A percentile compares a stretch with the other conserved stretches of the same genome.
These are phyloP conservation scores for Carex cristatella DNA, from an alignment of 176 grass and related monocot species.

Conservation along the genomic window DNA sequence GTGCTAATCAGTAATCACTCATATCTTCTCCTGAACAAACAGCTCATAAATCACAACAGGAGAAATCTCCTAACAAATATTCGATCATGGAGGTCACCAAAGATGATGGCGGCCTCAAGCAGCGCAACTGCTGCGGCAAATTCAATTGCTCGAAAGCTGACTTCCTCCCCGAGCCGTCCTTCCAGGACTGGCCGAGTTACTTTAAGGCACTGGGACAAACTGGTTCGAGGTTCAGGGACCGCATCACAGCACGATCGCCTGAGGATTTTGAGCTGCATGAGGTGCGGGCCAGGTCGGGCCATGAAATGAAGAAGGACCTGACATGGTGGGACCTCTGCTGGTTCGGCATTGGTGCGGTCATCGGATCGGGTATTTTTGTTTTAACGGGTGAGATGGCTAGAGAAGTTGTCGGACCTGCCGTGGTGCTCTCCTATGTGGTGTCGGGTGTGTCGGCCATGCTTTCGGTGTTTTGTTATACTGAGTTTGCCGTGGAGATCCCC, in stretches of 20 bases:
- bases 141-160: constrained; percentile 42
- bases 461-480: constrained; percentile 92
- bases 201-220: constrained; percentile 46
- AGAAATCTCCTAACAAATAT: background rate
- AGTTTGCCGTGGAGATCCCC: constrained; percentile 95
- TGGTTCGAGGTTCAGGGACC: constrained; percentile 39
- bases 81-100: background rate
- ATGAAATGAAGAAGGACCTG: constrained; percentile 56
- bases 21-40: background rate
- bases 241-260: constrained; percentile 40
- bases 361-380: constrained; percentile 84
- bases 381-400: constrained; percentile 62
- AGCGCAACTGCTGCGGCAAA: constrained; percentile 18
- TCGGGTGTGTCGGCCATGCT: constrained; percentile 95
- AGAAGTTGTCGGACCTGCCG: constrained; percentile 55
- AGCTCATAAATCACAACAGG: background rate
- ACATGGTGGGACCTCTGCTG: constrained; percentile 80
- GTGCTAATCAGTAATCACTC: background rate
- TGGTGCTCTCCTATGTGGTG: constrained; percentile 77
- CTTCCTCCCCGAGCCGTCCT: constrained; percentile 71
- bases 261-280: constrained; percentile 55
- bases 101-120: constrained; percentile 13
- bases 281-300: constrained; percentile 46
- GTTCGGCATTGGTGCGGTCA: constrained; percentile 77
- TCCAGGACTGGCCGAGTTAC: constrained; percentile 64